Base-by-base conservation (phyloP, 1,139 yeast genomes). In the Kodamaea alishanica region DNA sequence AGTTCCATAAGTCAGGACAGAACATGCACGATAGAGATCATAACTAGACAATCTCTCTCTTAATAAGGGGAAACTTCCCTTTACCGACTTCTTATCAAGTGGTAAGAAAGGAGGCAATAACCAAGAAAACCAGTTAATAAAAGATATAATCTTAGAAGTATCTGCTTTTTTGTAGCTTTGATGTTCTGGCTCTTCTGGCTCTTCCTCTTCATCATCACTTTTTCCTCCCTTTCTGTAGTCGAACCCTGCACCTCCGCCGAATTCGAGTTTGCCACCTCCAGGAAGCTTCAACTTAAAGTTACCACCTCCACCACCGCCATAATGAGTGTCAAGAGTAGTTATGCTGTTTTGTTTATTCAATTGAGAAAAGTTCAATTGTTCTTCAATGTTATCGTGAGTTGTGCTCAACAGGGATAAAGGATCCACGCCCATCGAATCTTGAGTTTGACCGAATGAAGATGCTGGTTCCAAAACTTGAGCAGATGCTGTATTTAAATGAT, bases 401-500 rank as follows among this genome's bases (percentile, higher is more conserved):
- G 35, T 11, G 7, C 31, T 27, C 15, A 46, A 29, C n/a, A 30
- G 28, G 6, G 40, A 30, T 24, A 48, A 42, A 5, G 50, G 51
- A 36, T 48, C 50, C 9, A 29, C 42, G 11, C 39, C 40, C 26
- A 43, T 35, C 39, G 42, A 43, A 32, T 46, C 48, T 11, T 38
- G 23, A 26, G 38, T 38, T 42, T 40, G 50, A 43, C 43, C 47
- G 40, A 32, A 32, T 28, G 40, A 31, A 28, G 32, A 15, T 15
- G 20, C 20, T 15, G 20, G 20, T 3, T 15, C 20, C 20, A 15
- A 15, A 15, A 63, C 67, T 35, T 56, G 49, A n/a, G 67, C 68
- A 5, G 63, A 56, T 12, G 63, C 65, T 11, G 58, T 50, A 33
- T 63, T 56, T 33, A 67, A 51, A 48, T 67, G 67, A 42, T 56